phyloP scores from a whole-genome alignment of 192 early-diverging fungal species.

The Entomortierella lignicola region DNA sequence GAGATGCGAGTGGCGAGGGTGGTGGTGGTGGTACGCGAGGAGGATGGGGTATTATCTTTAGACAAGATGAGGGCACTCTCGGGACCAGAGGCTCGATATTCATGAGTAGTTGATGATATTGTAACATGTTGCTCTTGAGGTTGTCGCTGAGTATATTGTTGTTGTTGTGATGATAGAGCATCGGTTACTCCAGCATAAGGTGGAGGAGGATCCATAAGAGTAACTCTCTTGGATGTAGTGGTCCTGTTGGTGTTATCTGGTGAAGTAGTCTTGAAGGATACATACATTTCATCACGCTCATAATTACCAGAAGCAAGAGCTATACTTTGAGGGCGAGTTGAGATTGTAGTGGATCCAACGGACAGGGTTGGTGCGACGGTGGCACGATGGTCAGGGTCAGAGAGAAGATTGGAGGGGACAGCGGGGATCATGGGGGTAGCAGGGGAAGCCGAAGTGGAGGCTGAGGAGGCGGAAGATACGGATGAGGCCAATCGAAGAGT shows the following conservation, averaged over 20 bases:
- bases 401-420: neutral
- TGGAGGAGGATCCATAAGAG: constrained; percentile 35
- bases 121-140: constrained; percentile 7
- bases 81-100: constrained; percentile 18
- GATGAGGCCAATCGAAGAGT: constrained; percentile 13
- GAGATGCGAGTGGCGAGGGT: constrained; percentile 40
- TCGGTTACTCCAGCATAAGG: constrained; percentile 20
- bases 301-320: constrained; percentile 10
- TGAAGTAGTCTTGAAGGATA: constrained; percentile 4
- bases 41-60: constrained; percentile 56
- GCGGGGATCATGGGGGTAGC: constrained; percentile 10
- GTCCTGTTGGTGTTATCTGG: neutral
- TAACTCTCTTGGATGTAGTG: constrained; percentile 27
- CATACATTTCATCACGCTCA: constrained; percentile 18
- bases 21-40: constrained; percentile 48
- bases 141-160: constrained; percentile 17
- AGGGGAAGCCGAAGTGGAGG: constrained; percentile 11
- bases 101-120: constrained; percentile 1
- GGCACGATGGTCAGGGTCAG: neutral
- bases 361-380: neutral
- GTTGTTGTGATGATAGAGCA: constrained; percentile 5
- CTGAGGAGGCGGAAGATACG: constrained; percentile 16
- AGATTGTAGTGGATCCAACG: neutral
- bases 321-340: constrained; percentile 30
- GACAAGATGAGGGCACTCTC: constrained; percentile 52